Percentiles rank a stretch among this genome's conserved stretches.
Evolutionary conservation across 257 asterid species (phyloP).

Genomic region (Ilex aquifolium): DNA sequence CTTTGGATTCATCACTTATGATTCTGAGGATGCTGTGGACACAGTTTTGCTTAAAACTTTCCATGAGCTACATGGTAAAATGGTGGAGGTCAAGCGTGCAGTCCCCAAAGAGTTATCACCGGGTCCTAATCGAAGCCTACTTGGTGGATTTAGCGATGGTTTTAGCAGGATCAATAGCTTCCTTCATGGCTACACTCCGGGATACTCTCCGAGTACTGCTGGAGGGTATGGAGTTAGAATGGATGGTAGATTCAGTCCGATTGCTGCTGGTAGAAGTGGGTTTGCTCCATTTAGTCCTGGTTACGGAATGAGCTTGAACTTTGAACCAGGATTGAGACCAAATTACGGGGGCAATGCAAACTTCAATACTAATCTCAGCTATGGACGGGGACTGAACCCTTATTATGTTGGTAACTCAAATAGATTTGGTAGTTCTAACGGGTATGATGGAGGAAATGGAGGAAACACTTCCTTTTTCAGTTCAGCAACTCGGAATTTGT

Average conservation of each 20-base stretch:
- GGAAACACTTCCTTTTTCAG: slow-evolving; percentile 22
- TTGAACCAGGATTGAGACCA: slow-evolving; percentile 19
- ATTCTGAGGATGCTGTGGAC: slow-evolving; percentile 27
- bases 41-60: slow-evolving; percentile 23
- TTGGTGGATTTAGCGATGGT: slow-evolving; percentile 20
- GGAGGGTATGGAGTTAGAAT: slow-evolving; percentile 27
- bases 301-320: slow-evolving; percentile 22
- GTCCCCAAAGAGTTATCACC: slow-evolving; percentile 29
- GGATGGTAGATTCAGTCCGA: slow-evolving; percentile 18
- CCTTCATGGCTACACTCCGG: slow-evolving; percentile 18
- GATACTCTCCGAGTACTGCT: slow-evolving; percentile 22
- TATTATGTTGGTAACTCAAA: slow-evolving; percentile 19
- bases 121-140: slow-evolving; percentile 19
- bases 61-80: slow-evolving; percentile 27
- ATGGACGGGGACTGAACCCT: slow-evolving; percentile 18
- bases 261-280: slow-evolving; percentile 20
- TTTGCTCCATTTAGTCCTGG: slow-evolving; percentile 22
- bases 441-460: slow-evolving; percentile 21
- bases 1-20: slow-evolving; percentile 28
- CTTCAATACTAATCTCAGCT: slow-evolving; percentile 17
- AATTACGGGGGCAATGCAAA: slow-evolving; percentile 18
- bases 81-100: slow-evolving; percentile 29
- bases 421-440: slow-evolving; percentile 15
- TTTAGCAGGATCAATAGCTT: slow-evolving; percentile 20
- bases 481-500: slow-evolving; percentile 17